Conservation (phyloP, 495 filamentous ascomycete species). For the Aspergillus avenaceus region DNA sequence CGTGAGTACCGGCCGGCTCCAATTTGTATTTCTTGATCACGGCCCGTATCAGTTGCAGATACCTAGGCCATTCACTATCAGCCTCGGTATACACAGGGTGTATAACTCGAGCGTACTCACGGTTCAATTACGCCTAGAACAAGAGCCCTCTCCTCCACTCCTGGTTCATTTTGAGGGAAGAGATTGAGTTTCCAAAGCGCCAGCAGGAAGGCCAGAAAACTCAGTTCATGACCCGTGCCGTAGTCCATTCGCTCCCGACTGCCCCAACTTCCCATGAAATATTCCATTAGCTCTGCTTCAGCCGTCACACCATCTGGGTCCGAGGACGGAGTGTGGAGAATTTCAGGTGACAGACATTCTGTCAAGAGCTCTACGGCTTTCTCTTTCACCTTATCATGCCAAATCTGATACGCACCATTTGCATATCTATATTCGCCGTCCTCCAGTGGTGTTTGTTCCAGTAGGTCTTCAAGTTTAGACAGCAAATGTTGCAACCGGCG, state of each 20-base stretch:
- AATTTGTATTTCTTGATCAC: constrained; percentile 90
- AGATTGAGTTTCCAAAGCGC: constrained; percentile 85
- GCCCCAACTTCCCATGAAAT: constrained; percentile 84
- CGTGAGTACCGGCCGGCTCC: constrained; percentile 90
- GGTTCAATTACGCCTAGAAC: constrained; percentile 79
- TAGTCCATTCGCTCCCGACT: constrained; percentile 89
- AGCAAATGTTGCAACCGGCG: constrained; percentile 59
- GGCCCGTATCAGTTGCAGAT: constrained; percentile 73
- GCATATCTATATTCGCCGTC: constrained; percentile 84
- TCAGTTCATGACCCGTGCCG: constrained; percentile 93
- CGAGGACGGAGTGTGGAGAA: constrained; percentile 37
- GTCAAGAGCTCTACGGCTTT: constrained; percentile 54
- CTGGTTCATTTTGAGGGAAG: constrained; percentile 51
- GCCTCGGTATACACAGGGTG: no score
- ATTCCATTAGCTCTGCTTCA: constrained; percentile 66
- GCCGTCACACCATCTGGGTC: constrained; percentile 32
- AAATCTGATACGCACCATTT: constrained; percentile 82
- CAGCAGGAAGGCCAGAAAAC: constrained; percentile 87
- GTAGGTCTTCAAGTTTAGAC: constrained; percentile 55
- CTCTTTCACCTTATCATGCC: constrained; percentile 65
- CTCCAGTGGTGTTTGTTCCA: constrained; percentile 78
- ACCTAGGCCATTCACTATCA: constrained; percentile 43
- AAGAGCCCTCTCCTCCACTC: constrained; percentile 67
- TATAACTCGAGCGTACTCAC: constrained; percentile 53
- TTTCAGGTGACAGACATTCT: constrained; percentile 52